phyloP scores from a whole-genome alignment of 306 rosid species.

The Albizia julibrissin region DNA sequence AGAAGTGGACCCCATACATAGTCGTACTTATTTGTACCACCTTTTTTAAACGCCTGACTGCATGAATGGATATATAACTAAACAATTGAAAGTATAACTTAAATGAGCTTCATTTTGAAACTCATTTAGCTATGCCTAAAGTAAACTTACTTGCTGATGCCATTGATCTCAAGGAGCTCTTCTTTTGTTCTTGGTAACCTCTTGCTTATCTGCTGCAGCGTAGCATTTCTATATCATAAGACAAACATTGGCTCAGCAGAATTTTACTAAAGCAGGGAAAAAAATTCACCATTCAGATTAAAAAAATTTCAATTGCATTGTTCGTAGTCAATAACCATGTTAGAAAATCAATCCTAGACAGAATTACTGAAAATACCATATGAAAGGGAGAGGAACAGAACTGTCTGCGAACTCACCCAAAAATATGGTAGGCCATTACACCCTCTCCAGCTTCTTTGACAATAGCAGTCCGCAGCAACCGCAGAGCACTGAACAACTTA shows the following conservation, averaged over 20 bases:
- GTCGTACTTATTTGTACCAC: background rate
- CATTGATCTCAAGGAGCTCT: conserved; percentile 86
- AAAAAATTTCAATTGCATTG: conserved; percentile 4
- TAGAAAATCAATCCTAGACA: background rate
- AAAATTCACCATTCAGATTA: background rate
- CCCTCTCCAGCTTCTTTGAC: conserved; percentile 75
- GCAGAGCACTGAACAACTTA: conserved; percentile 66
- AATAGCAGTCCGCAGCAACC: conserved; percentile 66
- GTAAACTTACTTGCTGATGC: conserved; percentile 83
- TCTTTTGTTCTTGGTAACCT: conserved; percentile 78
- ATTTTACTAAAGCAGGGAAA: background rate
- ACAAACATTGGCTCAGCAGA: conserved; percentile 21
- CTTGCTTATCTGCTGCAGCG: conserved; percentile 64
- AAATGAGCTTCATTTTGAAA: background rate
- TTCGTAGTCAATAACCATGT: background rate
- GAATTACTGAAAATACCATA: background rate
- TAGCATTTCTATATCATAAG: conserved; percentile 56
- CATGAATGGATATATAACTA: background rate
- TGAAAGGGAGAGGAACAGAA: conserved; percentile 11
- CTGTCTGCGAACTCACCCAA: conserved; percentile 51
- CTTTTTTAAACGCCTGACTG: background rate
- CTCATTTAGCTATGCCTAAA: background rate
- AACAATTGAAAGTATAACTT: background rate
- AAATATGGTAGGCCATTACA: conserved; percentile 84
- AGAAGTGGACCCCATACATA: background rate